A percentile compares a stretch with the other conserved stretches of the same genome.
phyloP scores from a whole-genome alignment of 306 rosid genomes.

The Argentina anserina region DNA sequence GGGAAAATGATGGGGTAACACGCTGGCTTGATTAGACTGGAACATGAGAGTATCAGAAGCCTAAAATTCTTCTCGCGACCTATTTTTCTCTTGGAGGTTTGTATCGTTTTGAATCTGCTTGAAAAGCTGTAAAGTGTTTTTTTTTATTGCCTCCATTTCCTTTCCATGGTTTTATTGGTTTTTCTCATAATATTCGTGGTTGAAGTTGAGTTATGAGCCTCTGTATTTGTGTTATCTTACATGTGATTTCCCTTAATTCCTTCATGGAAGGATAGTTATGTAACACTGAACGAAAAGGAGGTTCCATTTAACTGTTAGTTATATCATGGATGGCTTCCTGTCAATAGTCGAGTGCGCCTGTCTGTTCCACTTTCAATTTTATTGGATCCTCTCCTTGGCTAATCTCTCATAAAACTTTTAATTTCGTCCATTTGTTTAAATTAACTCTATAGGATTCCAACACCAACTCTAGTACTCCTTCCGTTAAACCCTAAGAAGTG shows the following conservation, averaged over 20 bases:
- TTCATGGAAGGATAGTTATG: neutral
- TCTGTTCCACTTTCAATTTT: too few relatives aligned
- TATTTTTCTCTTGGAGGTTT: conserved; percentile 27
- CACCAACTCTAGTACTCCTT: too few relatives aligned
- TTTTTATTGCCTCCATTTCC: neutral
- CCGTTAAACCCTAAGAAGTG: too few relatives aligned
- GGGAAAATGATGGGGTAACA: conserved; percentile 82
- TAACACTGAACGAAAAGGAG: neutral
- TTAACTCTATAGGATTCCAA: too few relatives aligned
- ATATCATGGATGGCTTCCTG: too few relatives aligned
- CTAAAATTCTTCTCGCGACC: neutral
- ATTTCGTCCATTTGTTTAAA: too few relatives aligned
- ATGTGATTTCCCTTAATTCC: conserved; percentile 19
- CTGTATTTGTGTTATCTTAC: conserved; percentile 23
- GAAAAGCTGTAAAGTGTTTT: conserved; percentile 44
- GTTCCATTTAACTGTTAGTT: neutral
- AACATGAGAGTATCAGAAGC: conserved; percentile 9
- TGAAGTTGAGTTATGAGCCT: conserved; percentile 13
- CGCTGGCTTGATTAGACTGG: conserved; percentile 79
- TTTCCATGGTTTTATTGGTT: neutral
- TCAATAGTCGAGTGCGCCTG: too few relatives aligned
- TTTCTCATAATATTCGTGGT: conserved; percentile 8
- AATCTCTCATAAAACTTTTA: too few relatives aligned
- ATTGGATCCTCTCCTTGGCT: too few relatives aligned
- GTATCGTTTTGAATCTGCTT: conserved; percentile 32